Conservation (phyloP, 257 asterid genomes). For the Fraxinus pennsylvanica region DNA sequence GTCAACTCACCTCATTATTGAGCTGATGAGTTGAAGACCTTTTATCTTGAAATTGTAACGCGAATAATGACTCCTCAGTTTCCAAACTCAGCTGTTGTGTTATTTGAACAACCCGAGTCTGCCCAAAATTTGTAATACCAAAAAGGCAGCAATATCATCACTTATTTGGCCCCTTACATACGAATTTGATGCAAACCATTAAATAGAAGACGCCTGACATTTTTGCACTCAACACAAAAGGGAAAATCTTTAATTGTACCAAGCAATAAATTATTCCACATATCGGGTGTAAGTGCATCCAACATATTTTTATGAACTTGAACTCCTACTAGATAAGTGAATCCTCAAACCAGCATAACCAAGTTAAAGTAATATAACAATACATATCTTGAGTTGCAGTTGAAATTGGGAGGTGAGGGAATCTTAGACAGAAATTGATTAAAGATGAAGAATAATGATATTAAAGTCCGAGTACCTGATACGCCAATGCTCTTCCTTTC, state of each 20-base stretch:
- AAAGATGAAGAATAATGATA: background rate
- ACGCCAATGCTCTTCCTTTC: constrained; percentile 78
- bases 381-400: background rate
- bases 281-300: constrained; percentile 33
- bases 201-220: constrained; percentile 49
- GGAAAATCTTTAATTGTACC: constrained; percentile 43
- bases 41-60: constrained; percentile 36
- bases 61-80: constrained; percentile 39
- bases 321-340: constrained; percentile 25
- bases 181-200: constrained; percentile 56
- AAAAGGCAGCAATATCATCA: constrained; percentile 72
- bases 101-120: constrained; percentile 88
- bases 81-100: constrained; percentile 65
- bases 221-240: constrained; percentile 44
- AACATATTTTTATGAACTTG: constrained; percentile 23
- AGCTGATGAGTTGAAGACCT: constrained; percentile 49
- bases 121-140: constrained; percentile 77
- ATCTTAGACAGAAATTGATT: background rate
- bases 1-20: constrained; percentile 52
- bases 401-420: background rate
- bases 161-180: constrained; percentile 55
- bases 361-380: background rate
- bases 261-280: constrained; percentile 36
- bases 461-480: constrained; percentile 58
- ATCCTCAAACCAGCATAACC: background rate